A percentile compares a stretch with the other conserved stretches of the same genome.
These are phyloP conservation scores for Metarhizium album DNA, from an alignment of 2,329 filamentous ascomycete genomes.

Conservation along the genomic window DNA sequence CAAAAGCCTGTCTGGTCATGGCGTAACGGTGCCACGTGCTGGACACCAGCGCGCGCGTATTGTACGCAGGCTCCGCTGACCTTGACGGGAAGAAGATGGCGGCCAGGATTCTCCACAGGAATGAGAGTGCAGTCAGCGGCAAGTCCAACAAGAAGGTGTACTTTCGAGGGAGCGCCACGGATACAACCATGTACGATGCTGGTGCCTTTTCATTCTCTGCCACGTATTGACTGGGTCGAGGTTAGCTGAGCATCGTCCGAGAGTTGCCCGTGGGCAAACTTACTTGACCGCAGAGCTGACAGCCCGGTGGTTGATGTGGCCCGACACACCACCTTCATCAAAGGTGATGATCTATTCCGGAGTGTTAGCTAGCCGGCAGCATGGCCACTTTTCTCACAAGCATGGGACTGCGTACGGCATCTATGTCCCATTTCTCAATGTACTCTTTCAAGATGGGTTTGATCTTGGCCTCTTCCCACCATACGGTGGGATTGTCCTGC, in stretches of 20 bases:
- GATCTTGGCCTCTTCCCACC: constrained; percentile 26
- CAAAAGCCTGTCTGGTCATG: constrained; percentile 24
- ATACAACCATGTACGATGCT: constrained; percentile 24
- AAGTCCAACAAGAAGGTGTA: constrained; percentile 28
- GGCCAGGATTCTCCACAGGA: constrained; percentile 14
- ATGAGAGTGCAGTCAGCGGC: constrained; percentile 25
- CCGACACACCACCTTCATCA: constrained; percentile 27
- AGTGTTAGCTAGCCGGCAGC: neutral
- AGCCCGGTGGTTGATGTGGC: constrained; percentile 29
- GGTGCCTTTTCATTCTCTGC: constrained; percentile 18
- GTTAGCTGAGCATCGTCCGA: neutral
- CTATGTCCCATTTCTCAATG: constrained; percentile 25
- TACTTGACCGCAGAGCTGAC: constrained; percentile 28
- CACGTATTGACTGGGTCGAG: constrained; percentile 16
- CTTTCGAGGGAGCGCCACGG: constrained; percentile 24
- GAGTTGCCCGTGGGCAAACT: constrained; percentile 1
- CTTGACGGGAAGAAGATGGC: constrained; percentile 11
- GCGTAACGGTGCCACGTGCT: constrained; percentile 26
- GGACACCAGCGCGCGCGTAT: constrained; percentile 22
- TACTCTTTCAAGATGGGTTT: constrained; percentile 21
- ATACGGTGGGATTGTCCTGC: constrained; percentile 26
- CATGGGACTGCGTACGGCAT: constrained; percentile 18
- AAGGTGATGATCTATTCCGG: constrained; percentile 26
- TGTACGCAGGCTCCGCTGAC: constrained; percentile 7
- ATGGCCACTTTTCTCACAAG: neutral